These are phyloP conservation scores for Mycena pura DNA, from an alignment of 768 basidiomycete genomes.

Conservation along the genomic window DNA sequence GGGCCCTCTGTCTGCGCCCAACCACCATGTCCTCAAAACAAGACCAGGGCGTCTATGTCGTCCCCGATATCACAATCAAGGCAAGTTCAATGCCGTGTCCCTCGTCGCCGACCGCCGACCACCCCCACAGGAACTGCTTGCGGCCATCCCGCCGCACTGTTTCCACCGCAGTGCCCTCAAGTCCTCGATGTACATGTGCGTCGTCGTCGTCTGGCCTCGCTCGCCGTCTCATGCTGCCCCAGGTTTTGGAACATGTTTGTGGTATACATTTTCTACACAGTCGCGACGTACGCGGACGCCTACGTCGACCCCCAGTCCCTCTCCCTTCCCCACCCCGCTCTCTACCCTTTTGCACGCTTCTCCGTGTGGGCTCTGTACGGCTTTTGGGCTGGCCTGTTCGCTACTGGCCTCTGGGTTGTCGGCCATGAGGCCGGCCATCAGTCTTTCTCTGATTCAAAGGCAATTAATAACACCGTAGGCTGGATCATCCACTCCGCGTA, in stretches of 20 bases:
- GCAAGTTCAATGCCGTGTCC: too few species aligned
- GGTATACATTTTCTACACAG: conserved; percentile 72
- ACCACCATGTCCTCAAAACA: conserved; percentile 20
- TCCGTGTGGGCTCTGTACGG: conserved; percentile 82
- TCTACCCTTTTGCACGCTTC: conserved; percentile 68
- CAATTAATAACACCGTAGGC: conserved; percentile 90
- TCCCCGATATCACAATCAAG: conserved; percentile 90
- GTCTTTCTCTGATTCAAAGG: conserved; percentile 92
- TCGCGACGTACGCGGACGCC: conserved; percentile 67
- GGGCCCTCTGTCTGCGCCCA: not conserved
- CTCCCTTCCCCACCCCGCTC: conserved; percentile 62
- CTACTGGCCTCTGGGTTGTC: conserved; percentile 69
- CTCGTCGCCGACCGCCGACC: too few species aligned
- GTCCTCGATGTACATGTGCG: conserved; percentile 82
- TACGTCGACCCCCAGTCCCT: conserved; percentile 63
- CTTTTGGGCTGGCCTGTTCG: conserved; percentile 84
- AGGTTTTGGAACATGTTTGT: conserved; percentile 80
- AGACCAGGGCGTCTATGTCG: conserved; percentile 66
- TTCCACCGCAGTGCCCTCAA: conserved; percentile 86
- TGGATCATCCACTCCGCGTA: conserved; percentile 92
- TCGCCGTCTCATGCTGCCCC: conserved; percentile 12
- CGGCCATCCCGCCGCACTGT: conserved; percentile 91
- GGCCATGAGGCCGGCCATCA: conserved; percentile 99
- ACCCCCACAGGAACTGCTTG: conserved; percentile 83
- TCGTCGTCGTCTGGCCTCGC: not conserved